phyloP scores from a whole-genome alignment of 2,329 filamentous ascomycete genomes.

The Colletotrichum phormii region DNA sequence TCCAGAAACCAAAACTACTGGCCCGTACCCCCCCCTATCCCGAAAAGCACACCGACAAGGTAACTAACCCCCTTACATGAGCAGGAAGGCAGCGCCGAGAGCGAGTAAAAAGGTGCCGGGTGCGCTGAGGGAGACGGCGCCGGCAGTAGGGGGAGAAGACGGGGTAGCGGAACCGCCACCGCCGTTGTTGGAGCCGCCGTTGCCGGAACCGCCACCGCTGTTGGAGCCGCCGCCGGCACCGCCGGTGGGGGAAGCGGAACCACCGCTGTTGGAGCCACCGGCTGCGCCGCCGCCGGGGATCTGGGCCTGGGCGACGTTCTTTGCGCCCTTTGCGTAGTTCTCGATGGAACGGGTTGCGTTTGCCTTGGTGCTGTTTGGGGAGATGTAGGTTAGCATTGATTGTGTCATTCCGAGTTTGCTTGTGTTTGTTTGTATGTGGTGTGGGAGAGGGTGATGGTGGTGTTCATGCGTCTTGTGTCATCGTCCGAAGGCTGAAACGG shows the following conservation, averaged over 20 bases:
- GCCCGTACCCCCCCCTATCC: background rate
- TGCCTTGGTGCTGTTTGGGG: slow-evolving; percentile 53
- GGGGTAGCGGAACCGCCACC: slow-evolving; percentile 25
- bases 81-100: slow-evolving; percentile 56
- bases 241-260: slow-evolving; percentile 39
- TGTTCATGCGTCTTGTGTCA: slow-evolving; percentile 22
- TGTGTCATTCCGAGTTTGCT: background rate
- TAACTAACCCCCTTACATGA: slow-evolving; percentile 44
- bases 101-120: slow-evolving; percentile 57
- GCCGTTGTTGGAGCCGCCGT: slow-evolving; percentile 28
- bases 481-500: slow-evolving; percentile 32
- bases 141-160: slow-evolving; percentile 34
- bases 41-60: background rate
- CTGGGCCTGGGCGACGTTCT: slow-evolving; percentile 41
- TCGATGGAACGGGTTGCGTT: slow-evolving; percentile 65
- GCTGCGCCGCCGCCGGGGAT: slow-evolving; percentile 38
- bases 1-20: slow-evolving; percentile 19
- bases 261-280: slow-evolving; percentile 33
- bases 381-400: slow-evolving; percentile 16
- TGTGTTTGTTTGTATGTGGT: background rate
- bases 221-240: slow-evolving; percentile 29
- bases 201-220: slow-evolving; percentile 38
- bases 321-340: slow-evolving; percentile 58
- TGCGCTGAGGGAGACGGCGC: slow-evolving; percentile 49
- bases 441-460: background rate